phyloP scores from a whole-genome alignment of 2,329 filamentous ascomycete species.

The Ophiostoma angusticollis region DNA sequence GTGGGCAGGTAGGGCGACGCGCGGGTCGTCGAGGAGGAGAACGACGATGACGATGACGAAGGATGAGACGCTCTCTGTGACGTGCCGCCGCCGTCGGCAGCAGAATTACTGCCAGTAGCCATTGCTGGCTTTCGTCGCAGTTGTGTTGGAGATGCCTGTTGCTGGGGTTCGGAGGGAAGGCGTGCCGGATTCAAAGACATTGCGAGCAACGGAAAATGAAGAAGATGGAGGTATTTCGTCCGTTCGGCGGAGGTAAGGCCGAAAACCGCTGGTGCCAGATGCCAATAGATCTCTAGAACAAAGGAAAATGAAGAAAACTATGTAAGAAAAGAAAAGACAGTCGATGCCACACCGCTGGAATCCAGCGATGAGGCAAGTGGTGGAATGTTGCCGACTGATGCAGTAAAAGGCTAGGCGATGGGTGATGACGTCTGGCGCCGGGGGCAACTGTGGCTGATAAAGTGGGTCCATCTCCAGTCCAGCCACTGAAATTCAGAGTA shows the following conservation, averaged over 20 bases:
- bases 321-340: background rate
- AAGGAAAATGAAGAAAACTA: background rate
- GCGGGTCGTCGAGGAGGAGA: background rate
- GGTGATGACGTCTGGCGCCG: background rate
- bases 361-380: background rate
- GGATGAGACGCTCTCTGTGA: too few species aligned
- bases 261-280: too few species aligned
- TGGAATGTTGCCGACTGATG: constrained; percentile 1
- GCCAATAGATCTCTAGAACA: too few species aligned
- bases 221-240: background rate
- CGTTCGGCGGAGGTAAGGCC: too few species aligned
- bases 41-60: too few species aligned
- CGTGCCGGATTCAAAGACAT: constrained; percentile 7
- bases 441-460: background rate
- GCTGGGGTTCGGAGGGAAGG: constrained; percentile 1
- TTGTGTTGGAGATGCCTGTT: too few species aligned
- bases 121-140: constrained; percentile 10
- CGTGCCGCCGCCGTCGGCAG: background rate
- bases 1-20: constrained; percentile 47
- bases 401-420: background rate
- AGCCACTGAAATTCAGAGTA: too few species aligned
- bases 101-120: background rate
- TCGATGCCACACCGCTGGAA: background rate
- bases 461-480: too few species aligned
- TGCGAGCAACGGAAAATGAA: background rate